phyloP scores from a whole-genome alignment of 805 yeast genomes.

The Ogataea haglerorum region DNA sequence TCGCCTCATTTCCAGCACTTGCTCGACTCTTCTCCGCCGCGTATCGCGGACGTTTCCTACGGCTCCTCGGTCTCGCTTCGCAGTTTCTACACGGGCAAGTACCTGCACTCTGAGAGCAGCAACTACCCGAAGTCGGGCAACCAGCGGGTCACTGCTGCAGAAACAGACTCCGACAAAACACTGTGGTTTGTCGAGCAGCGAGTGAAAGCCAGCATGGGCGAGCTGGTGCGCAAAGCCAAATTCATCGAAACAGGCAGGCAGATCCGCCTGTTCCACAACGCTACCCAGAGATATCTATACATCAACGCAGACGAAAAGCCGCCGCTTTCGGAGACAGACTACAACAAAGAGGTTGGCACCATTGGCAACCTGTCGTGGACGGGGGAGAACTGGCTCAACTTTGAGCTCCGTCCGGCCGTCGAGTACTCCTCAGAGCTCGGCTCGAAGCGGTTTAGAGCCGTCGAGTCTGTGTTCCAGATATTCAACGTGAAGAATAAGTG shows the following conservation, averaged over 20 bases:
- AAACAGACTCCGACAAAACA: constrained; percentile 58
- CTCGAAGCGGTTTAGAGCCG: constrained; percentile 42
- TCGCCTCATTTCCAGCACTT: constrained; percentile 66
- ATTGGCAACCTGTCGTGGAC: constrained; percentile 58
- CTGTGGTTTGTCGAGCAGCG: constrained; percentile 67
- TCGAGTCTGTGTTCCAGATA: constrained; percentile 69
- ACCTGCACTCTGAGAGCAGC: constrained; percentile 73
- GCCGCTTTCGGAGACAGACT: constrained; percentile 87
- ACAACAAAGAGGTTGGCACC: constrained; percentile 78
- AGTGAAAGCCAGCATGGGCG: constrained; percentile 37
- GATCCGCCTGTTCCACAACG: constrained; percentile 66
- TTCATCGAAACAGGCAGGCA: constrained; percentile 46
- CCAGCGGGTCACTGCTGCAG: constrained; percentile 76
- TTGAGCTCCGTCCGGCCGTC: constrained; percentile 54
- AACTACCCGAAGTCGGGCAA: constrained; percentile 58
- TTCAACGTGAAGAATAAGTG: constrained; percentile 68
- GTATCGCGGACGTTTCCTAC: constrained; percentile 64
- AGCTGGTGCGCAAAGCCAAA: constrained; percentile 31
- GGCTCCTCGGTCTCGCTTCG: constrained; percentile 74
- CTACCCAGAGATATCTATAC: constrained; percentile 64
- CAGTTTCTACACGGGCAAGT: constrained; percentile 71
- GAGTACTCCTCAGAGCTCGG: constrained; percentile 35
- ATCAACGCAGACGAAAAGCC: constrained; percentile 68
- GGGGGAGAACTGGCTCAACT: constrained; percentile 69
- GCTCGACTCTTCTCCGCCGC: constrained; percentile 37